These are phyloP conservation scores for Microcos paniculata DNA, from an alignment of 345 rosid genomes.

Conservation along the genomic window DNA sequence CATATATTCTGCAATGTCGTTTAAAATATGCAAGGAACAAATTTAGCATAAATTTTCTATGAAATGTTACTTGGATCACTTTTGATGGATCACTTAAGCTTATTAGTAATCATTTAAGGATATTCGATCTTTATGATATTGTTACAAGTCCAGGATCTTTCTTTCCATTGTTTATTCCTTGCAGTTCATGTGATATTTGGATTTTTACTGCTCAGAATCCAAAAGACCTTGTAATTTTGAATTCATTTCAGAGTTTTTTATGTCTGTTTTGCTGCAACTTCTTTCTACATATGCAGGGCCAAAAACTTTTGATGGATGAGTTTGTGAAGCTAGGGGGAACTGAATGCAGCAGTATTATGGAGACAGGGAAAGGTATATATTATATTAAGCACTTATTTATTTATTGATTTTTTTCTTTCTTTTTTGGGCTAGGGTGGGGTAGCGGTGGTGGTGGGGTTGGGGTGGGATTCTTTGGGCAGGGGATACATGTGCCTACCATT, in stretches of 20 bases:
- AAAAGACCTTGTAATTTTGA: not conserved
- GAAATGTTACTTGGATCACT: not conserved
- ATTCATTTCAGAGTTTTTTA: not conserved
- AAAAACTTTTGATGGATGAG: slow-evolving; percentile 41
- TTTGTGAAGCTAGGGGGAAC: slow-evolving; percentile 62
- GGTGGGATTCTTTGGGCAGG: not conserved
- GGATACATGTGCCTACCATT: not conserved
- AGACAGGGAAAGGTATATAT: slow-evolving; percentile 60
- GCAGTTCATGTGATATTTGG: not conserved
- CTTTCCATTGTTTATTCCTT: not conserved
- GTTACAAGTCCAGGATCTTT: not conserved
- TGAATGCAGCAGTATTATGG: slow-evolving; percentile 47
- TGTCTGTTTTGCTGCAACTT: not conserved
- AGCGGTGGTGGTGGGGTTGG: not conserved
- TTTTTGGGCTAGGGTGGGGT: too few species aligned
- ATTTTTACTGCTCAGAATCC: not conserved
- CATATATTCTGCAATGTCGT: not conserved
- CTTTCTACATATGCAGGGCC: slow-evolving; percentile 38
- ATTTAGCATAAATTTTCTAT: not conserved
- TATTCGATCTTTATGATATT: not conserved
- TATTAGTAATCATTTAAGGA: not conserved
- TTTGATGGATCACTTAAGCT: not conserved
- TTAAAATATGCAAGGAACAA: not conserved
- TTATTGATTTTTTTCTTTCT: not conserved
- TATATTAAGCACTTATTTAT: slow-evolving; percentile 13